Conservation (phyloP, 1,284 basidiomycete species). For the Vanrija pseudolonga region DNA sequence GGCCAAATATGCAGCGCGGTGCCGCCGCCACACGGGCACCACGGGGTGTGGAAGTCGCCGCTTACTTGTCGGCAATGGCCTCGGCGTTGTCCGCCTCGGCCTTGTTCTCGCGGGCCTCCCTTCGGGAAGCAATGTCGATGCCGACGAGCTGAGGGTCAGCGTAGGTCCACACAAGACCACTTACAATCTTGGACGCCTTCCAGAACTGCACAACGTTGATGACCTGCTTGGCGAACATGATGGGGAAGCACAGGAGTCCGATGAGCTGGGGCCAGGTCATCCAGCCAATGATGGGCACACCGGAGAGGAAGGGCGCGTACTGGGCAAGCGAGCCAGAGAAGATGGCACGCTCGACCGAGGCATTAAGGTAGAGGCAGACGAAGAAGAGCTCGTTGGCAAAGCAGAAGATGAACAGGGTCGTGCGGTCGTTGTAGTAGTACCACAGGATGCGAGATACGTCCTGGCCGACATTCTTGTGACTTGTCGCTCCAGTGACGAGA, state of each 20-base stretch:
- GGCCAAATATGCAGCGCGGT: too few relatives aligned
- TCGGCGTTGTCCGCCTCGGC: neutral
- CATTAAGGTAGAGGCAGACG: constrained; percentile 91
- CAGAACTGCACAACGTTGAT: constrained; percentile 97
- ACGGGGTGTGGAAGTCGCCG: too few relatives aligned
- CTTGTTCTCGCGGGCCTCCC: constrained; percentile 57
- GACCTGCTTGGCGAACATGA: constrained; percentile 82
- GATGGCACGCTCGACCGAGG: constrained; percentile 62
- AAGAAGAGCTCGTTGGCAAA: constrained; percentile 98
- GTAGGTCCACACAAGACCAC: constrained; percentile 10
- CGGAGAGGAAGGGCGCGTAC: constrained; percentile 21
- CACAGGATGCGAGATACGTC: constrained; percentile 88
- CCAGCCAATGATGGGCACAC: constrained; percentile 4
- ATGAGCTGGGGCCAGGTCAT: constrained; percentile 80
- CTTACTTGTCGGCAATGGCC: neutral
- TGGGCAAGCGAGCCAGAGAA: constrained; percentile 17
- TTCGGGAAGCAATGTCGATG: constrained; percentile 78
- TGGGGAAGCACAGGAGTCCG: constrained; percentile 63
- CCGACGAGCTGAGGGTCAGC: constrained; percentile 60
- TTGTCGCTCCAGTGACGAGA: constrained; percentile 83
- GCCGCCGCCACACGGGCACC: too few relatives aligned
- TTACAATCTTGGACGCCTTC: constrained; percentile 89
- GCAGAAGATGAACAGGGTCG: constrained; percentile 86
- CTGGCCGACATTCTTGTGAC: constrained; percentile 86
- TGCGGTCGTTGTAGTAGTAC: constrained; percentile 88